Percentiles rank a stretch among this genome's conserved stretches.
phyloP scores from a whole-genome alignment of 768 basidiomycete genomes.

The Chiua virens region DNA sequence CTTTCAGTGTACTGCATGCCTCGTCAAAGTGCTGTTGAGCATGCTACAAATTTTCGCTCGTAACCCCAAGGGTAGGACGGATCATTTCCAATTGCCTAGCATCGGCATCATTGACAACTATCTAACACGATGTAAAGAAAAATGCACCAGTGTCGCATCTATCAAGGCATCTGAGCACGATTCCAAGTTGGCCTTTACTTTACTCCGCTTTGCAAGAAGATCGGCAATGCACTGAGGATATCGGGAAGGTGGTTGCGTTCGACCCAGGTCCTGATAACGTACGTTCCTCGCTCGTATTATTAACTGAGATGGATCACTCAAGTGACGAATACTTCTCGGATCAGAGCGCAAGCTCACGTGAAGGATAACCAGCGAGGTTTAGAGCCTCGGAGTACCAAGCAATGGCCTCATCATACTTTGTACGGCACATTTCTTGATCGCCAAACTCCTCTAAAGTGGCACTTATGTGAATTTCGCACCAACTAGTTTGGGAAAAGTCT shows the following conservation, averaged over 20 bases:
- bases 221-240: background rate
- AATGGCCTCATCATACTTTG: conserved; percentile 2
- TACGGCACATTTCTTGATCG: background rate
- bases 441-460: conserved; percentile 9
- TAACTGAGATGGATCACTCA: background rate
- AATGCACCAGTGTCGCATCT: conserved; percentile 5
- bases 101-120: background rate
- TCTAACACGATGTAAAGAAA: background rate
- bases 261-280: too few species aligned
- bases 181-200: background rate
- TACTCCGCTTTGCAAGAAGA: conserved; percentile 11
- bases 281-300: background rate
- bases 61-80: background rate
- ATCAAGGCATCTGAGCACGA: background rate
- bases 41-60: conserved; percentile 2
- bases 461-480: too few species aligned
- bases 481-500: background rate
- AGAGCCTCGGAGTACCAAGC: conserved; percentile 14
- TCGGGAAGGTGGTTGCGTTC: background rate
- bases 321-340: background rate
- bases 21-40: background rate
- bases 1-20: background rate
- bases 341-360: background rate
- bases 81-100: conserved; percentile 3
- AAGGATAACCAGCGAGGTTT: background rate